These are phyloP conservation scores for Schwanniomyces etchellsii DNA, from an alignment of 1,139 yeast species.

Conservation along the genomic window DNA sequence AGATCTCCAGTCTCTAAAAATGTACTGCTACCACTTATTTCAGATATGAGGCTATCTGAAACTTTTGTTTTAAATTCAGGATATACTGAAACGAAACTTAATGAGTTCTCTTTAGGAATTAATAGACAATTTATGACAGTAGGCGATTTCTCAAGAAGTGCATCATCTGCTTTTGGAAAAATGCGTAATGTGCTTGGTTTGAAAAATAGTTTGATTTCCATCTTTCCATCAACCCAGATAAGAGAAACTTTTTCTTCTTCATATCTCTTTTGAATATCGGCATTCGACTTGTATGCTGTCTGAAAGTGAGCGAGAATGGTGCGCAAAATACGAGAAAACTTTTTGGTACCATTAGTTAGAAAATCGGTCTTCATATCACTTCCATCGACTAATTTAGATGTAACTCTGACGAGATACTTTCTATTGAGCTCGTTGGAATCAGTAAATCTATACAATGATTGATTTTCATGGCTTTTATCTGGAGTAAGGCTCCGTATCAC, in stretches of 20 bases:
- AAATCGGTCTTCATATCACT: conserved; percentile 15
- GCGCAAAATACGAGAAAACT: conserved; percentile 14
- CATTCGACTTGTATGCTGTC: conserved; percentile 3
- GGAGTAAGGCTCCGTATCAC: background rate
- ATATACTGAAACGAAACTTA: conserved; percentile 19
- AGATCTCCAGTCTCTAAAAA: conserved; percentile 6
- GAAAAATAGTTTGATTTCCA: conserved; percentile 33
- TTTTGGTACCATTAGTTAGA: conserved; percentile 28
- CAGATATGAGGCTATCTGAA: conserved; percentile 2
- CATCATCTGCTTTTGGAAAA: conserved; percentile 25
- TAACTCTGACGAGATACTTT: conserved; percentile 24
- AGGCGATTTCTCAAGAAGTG: conserved; percentile 10
- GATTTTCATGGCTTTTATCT: conserved; percentile 1
- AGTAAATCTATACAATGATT: conserved; percentile 14
- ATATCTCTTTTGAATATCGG: conserved; percentile 3
- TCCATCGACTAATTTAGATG: conserved; percentile 23
- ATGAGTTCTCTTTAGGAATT: conserved; percentile 21
- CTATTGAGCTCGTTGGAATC: conserved; percentile 25
- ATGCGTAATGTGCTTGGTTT: conserved; percentile 39
- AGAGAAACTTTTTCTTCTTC: conserved; percentile 15
- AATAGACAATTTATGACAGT: conserved; percentile 30
- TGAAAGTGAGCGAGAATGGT: conserved; percentile 14
- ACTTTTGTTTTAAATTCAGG: conserved; percentile 25
- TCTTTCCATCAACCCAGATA: conserved; percentile 39
- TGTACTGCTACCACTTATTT: conserved; percentile 3